phyloP scores from a whole-genome alignment of 2,329 filamentous ascomycete species.

The Talaromyces sp. region DNA sequence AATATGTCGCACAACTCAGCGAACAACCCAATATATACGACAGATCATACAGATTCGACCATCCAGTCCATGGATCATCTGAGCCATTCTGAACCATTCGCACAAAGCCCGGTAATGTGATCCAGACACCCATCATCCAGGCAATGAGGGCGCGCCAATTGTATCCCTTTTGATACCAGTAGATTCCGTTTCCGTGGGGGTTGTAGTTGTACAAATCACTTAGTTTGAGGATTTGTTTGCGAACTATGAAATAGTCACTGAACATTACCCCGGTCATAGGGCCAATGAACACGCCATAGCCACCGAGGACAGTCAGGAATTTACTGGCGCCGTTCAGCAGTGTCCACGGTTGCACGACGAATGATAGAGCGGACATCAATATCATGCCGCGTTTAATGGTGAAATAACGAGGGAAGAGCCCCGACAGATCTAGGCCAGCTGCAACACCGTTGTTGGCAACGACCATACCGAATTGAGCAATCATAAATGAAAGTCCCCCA shows the following conservation, averaged over 20 bases:
- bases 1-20: background rate
- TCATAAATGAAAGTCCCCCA: background rate
- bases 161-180: slow-evolving; percentile 3
- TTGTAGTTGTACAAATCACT: slow-evolving; percentile 5
- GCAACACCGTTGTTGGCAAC: slow-evolving; percentile 6
- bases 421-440: slow-evolving; percentile 5
- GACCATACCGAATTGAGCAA: slow-evolving; percentile 5
- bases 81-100: background rate
- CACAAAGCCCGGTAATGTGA: background rate
- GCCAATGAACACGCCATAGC: slow-evolving; percentile 4
- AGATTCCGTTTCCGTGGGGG: background rate
- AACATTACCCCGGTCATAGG: slow-evolving; percentile 4
- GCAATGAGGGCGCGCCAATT: slow-evolving; percentile 8
- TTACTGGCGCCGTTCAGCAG: background rate
- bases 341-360: slow-evolving; percentile 10
- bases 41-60: slow-evolving; percentile 7
- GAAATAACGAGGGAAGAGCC: slow-evolving; percentile 8
- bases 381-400: slow-evolving; percentile 10
- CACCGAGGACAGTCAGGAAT: slow-evolving; percentile 8
- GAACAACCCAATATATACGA: background rate
- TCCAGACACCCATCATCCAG: slow-evolving; percentile 6
- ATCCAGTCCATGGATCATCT: background rate
- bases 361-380: slow-evolving; percentile 1
- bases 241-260: slow-evolving; percentile 5
- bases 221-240: slow-evolving; percentile 2